Percentiles rank a stretch among this genome's conserved stretches.
Evolutionary conservation across 139 green algal species (phyloP).

Genomic region (Medakamo hakoo): DNA sequence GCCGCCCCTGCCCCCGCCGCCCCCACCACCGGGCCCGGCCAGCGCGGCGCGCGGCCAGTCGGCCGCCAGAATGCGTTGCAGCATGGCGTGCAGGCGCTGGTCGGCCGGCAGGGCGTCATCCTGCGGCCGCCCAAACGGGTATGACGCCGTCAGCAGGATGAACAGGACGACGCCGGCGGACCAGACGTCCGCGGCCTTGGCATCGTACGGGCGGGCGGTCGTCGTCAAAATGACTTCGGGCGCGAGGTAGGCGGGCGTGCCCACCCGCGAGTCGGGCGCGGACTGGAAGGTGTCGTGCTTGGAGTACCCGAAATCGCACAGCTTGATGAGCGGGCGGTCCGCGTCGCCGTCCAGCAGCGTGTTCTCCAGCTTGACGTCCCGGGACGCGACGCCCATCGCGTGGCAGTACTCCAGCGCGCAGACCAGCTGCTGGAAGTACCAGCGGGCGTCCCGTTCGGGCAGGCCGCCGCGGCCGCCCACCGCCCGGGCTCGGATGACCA

Average conservation of each 20-base stretch:
- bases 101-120: slow-evolving; percentile 58
- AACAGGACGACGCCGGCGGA: slow-evolving; percentile 95
- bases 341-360: slow-evolving; percentile 71
- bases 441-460: slow-evolving; percentile 38
- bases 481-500: too few relatives aligned
- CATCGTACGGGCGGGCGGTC: slow-evolving; percentile 70
- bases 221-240: slow-evolving; percentile 87
- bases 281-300: slow-evolving; percentile 71
- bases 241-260: slow-evolving; percentile 93
- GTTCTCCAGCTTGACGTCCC: slow-evolving; percentile 96
- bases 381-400: slow-evolving; percentile 44
- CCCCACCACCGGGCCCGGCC: slow-evolving; percentile 55
- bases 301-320: slow-evolving; percentile 49
- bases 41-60: not conserved
- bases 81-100: slow-evolving; percentile 49
- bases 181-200: slow-evolving; percentile 91
- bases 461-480: slow-evolving; percentile 13
- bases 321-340: slow-evolving; percentile 32
- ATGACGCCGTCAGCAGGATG: slow-evolving; percentile 85
- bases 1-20: slow-evolving; percentile 62
- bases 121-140: slow-evolving; percentile 91
- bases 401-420: slow-evolving; percentile 50
- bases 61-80: slow-evolving; percentile 6
- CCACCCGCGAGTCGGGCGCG: slow-evolving; percentile 69
- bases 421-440: slow-evolving; percentile 55